phyloP scores from a whole-genome alignment of 148 eudicot genomes.

The Fagopyrum tataricum region DNA sequence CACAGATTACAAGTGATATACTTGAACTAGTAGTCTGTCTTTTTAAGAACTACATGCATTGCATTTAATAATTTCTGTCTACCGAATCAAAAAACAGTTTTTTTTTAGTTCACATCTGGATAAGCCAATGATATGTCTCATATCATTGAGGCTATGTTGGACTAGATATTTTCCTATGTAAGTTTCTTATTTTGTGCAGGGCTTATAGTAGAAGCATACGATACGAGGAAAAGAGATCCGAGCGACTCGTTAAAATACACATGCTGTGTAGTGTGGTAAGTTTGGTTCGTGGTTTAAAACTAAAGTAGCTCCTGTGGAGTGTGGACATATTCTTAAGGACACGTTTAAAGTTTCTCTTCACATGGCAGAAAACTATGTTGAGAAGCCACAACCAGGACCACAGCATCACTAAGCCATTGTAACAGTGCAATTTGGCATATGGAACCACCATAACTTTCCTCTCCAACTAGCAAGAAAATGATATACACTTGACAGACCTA shows the following conservation, averaged over 20 bases:
- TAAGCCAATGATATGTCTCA: background rate
- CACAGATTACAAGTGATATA: background rate
- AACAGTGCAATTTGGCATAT: background rate
- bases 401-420: background rate
- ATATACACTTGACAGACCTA: background rate
- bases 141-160: background rate
- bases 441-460: slow-evolving; percentile 9
- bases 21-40: background rate
- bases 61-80: too few species aligned
- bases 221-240: background rate
- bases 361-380: slow-evolving; percentile 7
- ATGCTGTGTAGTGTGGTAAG: background rate
- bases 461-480: background rate
- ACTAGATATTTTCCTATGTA: too few species aligned
- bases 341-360: slow-evolving; percentile 2
- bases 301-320: background rate
- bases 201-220: background rate
- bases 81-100: too few species aligned
- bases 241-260: background rate
- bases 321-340: background rate
- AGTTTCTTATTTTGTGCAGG: background rate
- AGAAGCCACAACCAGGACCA: slow-evolving; percentile 8
- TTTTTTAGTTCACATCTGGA: background rate
- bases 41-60: background rate
- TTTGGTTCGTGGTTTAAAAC: background rate